Conservation (phyloP, 2,329 filamentous ascomycete species). For the Aulographum hederae region DNA sequence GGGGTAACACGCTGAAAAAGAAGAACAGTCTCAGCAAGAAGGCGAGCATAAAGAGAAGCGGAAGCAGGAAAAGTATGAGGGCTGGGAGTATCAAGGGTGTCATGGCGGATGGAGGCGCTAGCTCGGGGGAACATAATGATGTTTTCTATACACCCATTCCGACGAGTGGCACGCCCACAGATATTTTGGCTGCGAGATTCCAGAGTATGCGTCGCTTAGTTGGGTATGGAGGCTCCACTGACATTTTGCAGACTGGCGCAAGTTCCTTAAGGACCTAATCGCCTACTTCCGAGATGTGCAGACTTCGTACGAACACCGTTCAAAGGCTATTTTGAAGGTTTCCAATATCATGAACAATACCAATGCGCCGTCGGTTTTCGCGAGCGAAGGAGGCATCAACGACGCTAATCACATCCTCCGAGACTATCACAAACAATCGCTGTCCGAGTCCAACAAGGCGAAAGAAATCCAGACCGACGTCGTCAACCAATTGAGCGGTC, state of each 20-base stretch:
- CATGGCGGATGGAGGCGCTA: conserved; percentile 36
- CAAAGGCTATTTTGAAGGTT: conserved; percentile 67
- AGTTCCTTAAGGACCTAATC: conserved; percentile 86
- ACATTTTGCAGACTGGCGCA: conserved; percentile 58
- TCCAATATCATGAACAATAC: conserved; percentile 74
- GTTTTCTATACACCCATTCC: conserved; percentile 83
- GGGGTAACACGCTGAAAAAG: conserved; percentile 71
- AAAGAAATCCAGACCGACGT: conserved; percentile 84
- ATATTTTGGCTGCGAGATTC: conserved; percentile 71
- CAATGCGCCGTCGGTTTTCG: conserved; percentile 53
- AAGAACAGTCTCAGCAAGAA: conserved; percentile 59
- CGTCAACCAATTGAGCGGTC: conserved; percentile 65
- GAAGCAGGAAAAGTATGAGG: conserved; percentile 63
- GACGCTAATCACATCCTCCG: conserved; percentile 70
- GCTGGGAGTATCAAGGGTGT: conserved; percentile 78
- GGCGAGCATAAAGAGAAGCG: conserved; percentile 58
- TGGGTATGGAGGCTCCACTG: neutral
- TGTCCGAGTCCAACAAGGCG: conserved; percentile 71
- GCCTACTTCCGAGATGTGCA: conserved; percentile 88
- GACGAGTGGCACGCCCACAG: conserved; percentile 72
- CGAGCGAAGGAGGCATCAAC: conserved; percentile 65
- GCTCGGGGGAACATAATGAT: conserved; percentile 50
- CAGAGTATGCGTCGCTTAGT: conserved; percentile 41
- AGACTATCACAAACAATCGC: conserved; percentile 63
- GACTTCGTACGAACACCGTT: conserved; percentile 66